phyloP scores from a whole-genome alignment of 2,329 filamentous ascomycete genomes.

The Ophiostoma tasmaniense region DNA sequence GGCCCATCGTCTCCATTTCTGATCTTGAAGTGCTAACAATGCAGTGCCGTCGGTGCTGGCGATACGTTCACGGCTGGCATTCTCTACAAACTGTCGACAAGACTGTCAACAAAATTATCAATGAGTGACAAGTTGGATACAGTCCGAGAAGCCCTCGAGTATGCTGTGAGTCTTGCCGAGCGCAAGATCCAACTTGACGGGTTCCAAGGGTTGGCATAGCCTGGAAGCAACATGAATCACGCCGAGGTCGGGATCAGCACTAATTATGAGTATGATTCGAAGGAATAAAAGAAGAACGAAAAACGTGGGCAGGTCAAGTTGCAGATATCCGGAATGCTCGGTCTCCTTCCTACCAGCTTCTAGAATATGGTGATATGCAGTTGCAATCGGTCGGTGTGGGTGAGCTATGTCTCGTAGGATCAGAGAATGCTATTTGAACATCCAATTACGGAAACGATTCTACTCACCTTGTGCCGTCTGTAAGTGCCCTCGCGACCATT shows the following conservation, averaged over 20 bases:
- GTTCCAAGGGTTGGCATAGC: conserved; percentile 42
- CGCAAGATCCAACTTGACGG: conserved; percentile 60
- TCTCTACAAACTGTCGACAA: conserved; percentile 51
- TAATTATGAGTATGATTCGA: background rate
- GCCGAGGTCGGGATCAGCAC: background rate
- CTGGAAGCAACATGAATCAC: background rate
- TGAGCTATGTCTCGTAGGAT: background rate
- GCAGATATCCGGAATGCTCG: background rate
- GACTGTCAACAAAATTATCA: conserved; percentile 34
- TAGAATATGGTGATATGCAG: background rate
- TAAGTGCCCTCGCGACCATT: background rate
- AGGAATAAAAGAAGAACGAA: background rate
- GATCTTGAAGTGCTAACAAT: background rate
- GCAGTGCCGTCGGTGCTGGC: conserved; percentile 61
- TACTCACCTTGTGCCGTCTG: background rate
- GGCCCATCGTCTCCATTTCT: no score
- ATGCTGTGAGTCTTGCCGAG: conserved; percentile 59
- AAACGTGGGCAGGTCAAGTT: background rate
- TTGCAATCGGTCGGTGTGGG: background rate
- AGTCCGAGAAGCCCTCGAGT: conserved; percentile 38
- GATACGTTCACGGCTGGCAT: conserved; percentile 69
- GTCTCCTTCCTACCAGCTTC: background rate
- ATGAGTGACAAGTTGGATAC: background rate
- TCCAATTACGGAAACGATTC: background rate
- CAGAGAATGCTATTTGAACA: background rate